Percentiles rank a stretch among this genome's conserved stretches.
Evolutionary conservation across 257 asterid species (phyloP).

Genomic region (Solanum clarkiae): DNA sequence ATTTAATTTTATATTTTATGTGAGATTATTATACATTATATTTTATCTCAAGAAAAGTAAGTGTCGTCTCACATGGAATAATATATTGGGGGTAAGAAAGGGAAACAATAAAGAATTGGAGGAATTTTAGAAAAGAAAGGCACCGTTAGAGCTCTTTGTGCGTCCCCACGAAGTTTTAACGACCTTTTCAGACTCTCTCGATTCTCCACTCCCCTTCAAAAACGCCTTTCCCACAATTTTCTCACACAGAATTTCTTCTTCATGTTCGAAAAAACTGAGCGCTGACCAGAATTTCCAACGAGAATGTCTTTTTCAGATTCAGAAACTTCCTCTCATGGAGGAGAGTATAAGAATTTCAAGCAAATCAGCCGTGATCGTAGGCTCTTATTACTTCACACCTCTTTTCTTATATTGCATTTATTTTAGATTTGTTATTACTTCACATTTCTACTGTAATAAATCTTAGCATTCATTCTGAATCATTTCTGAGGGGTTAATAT

Average conservation of each 20-base stretch:
- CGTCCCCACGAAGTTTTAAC: constrained; percentile 49
- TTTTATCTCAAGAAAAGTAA: too few species aligned
- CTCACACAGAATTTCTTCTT: neutral
- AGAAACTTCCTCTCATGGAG: constrained; percentile 59
- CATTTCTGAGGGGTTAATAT: neutral
- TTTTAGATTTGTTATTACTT: neutral
- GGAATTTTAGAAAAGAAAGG: neutral
- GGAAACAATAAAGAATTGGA: neutral
- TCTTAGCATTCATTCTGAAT: neutral
- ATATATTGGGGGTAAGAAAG: neutral
- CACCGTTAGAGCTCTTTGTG: constrained; percentile 65
- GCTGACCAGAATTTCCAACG: neutral
- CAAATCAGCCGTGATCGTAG: constrained; percentile 87
- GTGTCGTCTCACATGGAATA: rapidly evolving
- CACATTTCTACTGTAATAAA: neutral
- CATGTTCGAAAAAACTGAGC: neutral
- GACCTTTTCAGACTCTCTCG: neutral
- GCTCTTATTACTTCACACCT: neutral
- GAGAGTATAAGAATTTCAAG: constrained; percentile 83
- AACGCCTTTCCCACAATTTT: constrained; percentile 20
- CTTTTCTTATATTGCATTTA: neutral
- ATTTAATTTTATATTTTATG: too few species aligned
- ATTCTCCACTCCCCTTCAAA: constrained; percentile 12
- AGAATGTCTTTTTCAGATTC: constrained; percentile 86
- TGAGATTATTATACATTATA: too few species aligned